Percentiles rank a stretch among this genome's conserved stretches.
Evolutionary conservation across 2,329 filamentous ascomycete species (phyloP).

Genomic region (Colletotrichum chrysophilum): DNA sequence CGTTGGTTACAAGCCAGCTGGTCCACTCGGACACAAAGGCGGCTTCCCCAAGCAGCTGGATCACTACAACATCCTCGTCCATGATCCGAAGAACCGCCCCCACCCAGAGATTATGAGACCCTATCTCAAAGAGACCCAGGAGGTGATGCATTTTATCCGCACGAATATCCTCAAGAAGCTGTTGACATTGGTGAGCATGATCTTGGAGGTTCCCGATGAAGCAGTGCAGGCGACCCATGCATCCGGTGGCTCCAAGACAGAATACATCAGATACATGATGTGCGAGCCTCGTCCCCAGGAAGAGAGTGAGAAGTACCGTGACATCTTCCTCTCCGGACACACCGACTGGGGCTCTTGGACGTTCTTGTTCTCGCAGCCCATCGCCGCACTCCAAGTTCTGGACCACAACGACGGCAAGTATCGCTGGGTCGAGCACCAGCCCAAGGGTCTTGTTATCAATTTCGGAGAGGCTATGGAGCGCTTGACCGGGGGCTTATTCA

Average conservation of each 20-base stretch:
- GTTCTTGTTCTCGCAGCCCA: slow-evolving; percentile 41
- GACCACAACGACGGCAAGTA: slow-evolving; percentile 34
- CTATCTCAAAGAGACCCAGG: slow-evolving; percentile 25
- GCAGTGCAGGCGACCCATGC: slow-evolving; percentile 38
- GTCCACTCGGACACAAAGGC: background rate
- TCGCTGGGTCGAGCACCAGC: background rate
- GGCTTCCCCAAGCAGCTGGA: background rate
- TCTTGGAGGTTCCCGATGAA: slow-evolving; percentile 41
- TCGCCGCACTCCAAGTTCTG: slow-evolving; percentile 43
- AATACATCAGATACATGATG: slow-evolving; percentile 44
- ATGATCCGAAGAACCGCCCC: background rate
- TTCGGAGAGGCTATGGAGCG: slow-evolving; percentile 35
- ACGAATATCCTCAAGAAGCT: slow-evolving; percentile 33
- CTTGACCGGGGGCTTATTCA: slow-evolving; percentile 32
- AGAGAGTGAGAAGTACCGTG: slow-evolving; percentile 39
- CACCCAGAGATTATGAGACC: background rate
- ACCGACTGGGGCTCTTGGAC: slow-evolving; percentile 43
- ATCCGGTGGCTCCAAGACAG: slow-evolving; percentile 36
- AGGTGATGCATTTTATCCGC: slow-evolving; percentile 30
- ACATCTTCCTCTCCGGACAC: slow-evolving; percentile 45
- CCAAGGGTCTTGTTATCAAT: slow-evolving; percentile 41
- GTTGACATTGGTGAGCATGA: slow-evolving; percentile 40
- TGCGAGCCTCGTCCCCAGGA: slow-evolving; percentile 37
- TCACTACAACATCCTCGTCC: background rate
- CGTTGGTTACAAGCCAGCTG: background rate